Percentiles rank a stretch among this genome's conserved stretches.
These are phyloP conservation scores for Aschersonia sp. DNA, from an alignment of 2,329 filamentous ascomycete genomes.

Conservation along the genomic window DNA sequence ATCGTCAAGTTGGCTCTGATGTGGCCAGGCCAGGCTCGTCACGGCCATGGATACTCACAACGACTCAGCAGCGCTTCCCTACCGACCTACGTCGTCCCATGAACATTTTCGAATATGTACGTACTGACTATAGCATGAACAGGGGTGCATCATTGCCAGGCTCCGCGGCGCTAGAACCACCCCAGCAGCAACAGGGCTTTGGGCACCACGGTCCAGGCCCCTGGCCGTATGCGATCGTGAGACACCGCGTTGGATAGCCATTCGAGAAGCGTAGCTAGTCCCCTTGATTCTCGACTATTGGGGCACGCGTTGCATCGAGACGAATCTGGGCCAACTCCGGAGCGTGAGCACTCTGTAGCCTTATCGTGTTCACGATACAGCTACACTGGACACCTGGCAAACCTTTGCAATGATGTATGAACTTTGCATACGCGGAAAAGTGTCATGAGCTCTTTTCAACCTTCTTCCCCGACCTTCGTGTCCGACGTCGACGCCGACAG, in stretches of 20 bases:
- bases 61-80: background rate
- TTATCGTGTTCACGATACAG: no score
- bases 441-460: no score
- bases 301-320: no score
- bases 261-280: background rate
- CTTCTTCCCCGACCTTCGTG: no score
- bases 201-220: slow-evolving; percentile 6
- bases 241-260: slow-evolving; percentile 1
- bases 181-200: slow-evolving; percentile 8
- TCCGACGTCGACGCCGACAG: no score
- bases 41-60: slow-evolving; percentile 2
- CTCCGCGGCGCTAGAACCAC: slow-evolving; percentile 7
- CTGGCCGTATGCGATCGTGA: background rate
- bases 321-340: no score
- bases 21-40: background rate
- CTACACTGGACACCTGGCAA: no score
- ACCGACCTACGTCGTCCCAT: background rate
- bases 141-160: slow-evolving; percentile 8
- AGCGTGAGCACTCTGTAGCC: no score
- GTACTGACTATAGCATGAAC: slow-evolving; percentile 5
- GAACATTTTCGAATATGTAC: background rate
- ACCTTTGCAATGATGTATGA: no score
- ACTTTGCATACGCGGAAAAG: no score
- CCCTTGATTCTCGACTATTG: no score
- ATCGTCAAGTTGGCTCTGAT: background rate